These are phyloP conservation scores for Podospora appendiculata DNA, from an alignment of 495 filamentous ascomycete genomes.

Conservation along the genomic window DNA sequence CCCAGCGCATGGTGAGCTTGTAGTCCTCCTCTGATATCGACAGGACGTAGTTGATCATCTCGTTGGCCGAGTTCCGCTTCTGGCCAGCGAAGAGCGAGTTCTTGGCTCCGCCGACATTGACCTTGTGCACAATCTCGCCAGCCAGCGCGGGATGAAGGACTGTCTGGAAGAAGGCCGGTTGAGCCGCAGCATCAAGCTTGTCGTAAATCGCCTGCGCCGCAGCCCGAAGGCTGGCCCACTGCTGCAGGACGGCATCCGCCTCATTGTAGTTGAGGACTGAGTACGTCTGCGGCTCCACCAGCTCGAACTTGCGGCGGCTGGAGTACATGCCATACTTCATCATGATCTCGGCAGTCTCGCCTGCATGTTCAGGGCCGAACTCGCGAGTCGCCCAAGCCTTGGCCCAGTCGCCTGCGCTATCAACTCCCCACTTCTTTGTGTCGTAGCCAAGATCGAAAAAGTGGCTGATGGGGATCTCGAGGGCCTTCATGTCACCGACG, in stretches of 20 bases:
- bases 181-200: slow-evolving; percentile 34
- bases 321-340: slow-evolving; percentile 56
- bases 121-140: slow-evolving; percentile 51
- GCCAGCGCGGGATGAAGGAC: slow-evolving; percentile 60
- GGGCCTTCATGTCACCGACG: slow-evolving; percentile 64
- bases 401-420: slow-evolving; percentile 50
- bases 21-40: slow-evolving; percentile 53
- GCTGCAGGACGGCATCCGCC: slow-evolving; percentile 53
- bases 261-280: slow-evolving; percentile 65
- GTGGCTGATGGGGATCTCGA: slow-evolving; percentile 62
- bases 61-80: slow-evolving; percentile 59
- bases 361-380: slow-evolving; percentile 45
- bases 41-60: slow-evolving; percentile 50
- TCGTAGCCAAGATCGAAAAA: slow-evolving; percentile 64
- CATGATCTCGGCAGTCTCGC: slow-evolving; percentile 47
- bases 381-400: slow-evolving; percentile 50
- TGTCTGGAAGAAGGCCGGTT: slow-evolving; percentile 62
- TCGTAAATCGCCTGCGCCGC: slow-evolving; percentile 50
- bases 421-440: slow-evolving; percentile 42
- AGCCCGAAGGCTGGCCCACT: slow-evolving; percentile 51
- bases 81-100: slow-evolving; percentile 59
- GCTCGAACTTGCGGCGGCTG: slow-evolving; percentile 59
- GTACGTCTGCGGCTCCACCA: slow-evolving; percentile 56
- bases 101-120: slow-evolving; percentile 52
- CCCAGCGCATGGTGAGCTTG: slow-evolving; percentile 53